Evolutionary conservation across 176 grass and related monocot species (phyloP).

Genomic region (Cocos nucifera): DNA sequence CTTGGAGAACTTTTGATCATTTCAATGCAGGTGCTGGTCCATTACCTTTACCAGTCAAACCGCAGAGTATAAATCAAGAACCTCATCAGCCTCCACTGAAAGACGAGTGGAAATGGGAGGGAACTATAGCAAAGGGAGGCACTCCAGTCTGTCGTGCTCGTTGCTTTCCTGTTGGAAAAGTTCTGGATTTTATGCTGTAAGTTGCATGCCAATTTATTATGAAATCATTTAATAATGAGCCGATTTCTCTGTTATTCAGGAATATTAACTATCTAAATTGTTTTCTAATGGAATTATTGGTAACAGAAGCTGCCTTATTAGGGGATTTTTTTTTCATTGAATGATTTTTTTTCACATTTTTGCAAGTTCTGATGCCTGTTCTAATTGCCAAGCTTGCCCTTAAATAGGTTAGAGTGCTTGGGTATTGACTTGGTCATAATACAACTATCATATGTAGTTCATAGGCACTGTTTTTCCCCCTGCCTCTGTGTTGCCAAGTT

Average conservation of each 20-base stretch:
- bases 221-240: background rate
- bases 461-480: no score
- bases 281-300: no score
- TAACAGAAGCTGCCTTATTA: no score
- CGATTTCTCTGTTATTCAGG: background rate
- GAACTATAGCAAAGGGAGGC: conserved; percentile 83
- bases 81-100: conserved; percentile 30
- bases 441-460: no score
- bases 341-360: no score
- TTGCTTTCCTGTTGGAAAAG: conserved; percentile 91
- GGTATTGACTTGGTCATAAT: no score
- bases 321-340: no score
- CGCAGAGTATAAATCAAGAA: conserved; percentile 39
- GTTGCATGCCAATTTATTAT: conserved; percentile 12
- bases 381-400: no score
- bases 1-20: conserved; percentile 31
- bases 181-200: conserved; percentile 97
- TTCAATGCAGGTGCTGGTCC: conserved; percentile 27
- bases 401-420: no score
- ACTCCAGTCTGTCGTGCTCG: conserved; percentile 72
- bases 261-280: no score
- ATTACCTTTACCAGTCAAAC: conserved; percentile 27
- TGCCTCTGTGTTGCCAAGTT: no score
- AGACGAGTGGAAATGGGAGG: conserved; percentile 95
- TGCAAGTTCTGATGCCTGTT: no score